A percentile compares a stretch with the other conserved stretches of the same genome.
These are phyloP conservation scores for Curvularia hawaiiensis DNA, from an alignment of 2,329 filamentous ascomycete genomes.

Conservation along the genomic window DNA sequence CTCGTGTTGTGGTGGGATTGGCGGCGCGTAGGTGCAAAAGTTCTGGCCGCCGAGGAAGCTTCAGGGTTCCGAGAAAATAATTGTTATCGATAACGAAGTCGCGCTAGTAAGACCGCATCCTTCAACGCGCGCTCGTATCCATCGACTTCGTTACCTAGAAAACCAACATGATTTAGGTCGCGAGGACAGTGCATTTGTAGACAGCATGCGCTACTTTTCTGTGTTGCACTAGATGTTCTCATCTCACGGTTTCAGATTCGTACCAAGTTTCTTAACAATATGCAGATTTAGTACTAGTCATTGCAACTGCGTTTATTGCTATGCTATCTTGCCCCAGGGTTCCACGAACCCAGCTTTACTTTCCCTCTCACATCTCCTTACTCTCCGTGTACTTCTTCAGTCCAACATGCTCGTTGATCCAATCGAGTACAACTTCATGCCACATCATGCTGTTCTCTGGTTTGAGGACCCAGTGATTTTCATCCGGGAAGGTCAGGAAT, in stretches of 20 bases:
- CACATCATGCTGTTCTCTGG: slow-evolving; percentile 89
- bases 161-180: too few relatives aligned
- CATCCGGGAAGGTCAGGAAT: slow-evolving; percentile 80
- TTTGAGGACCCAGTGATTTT: slow-evolving; percentile 85
- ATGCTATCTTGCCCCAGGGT: too few relatives aligned
- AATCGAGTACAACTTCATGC: slow-evolving; percentile 84
- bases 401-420: slow-evolving; percentile 67
- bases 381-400: slow-evolving; percentile 51
- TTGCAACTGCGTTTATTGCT: not conserved
- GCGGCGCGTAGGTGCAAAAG: slow-evolving; percentile 13
- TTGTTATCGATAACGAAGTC: slow-evolving; percentile 16
- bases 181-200: too few relatives aligned
- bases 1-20: slow-evolving; percentile 6
- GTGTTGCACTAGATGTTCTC: too few relatives aligned
- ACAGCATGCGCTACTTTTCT: too few relatives aligned
- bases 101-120: slow-evolving; percentile 5
- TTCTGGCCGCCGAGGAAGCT: slow-evolving; percentile 11
- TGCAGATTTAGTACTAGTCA: not conserved
- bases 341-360: not conserved
- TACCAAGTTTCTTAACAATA: too few relatives aligned
- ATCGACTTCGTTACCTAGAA: too few relatives aligned
- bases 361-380: slow-evolving; percentile 11
- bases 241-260: too few relatives aligned
- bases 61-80: slow-evolving; percentile 15
- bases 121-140: not conserved